Base-by-base conservation (phyloP, 2,329 filamentous ascomycete species). In the Ophiocordyceps camponoti-saundersi region DNA sequence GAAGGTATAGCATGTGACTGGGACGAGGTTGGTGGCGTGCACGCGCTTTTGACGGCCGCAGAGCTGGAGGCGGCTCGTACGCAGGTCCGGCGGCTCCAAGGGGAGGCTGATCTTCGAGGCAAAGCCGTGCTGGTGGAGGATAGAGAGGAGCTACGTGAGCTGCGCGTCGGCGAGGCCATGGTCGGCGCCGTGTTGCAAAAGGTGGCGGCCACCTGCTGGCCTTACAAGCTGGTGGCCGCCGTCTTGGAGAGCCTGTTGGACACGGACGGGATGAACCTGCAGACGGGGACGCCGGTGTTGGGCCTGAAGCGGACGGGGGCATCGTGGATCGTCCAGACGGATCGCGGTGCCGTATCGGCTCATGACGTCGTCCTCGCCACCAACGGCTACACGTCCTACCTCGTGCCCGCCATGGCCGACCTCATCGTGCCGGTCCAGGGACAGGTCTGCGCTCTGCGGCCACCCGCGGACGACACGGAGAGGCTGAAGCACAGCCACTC, bases 141-240 rank as follows among this genome's bases (percentile, higher is more conserved):
- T 12, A 55, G 56, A 29, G 45, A 21, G 16, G 60, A 62, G 48
- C 63, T 85, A 4, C 64, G 62, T 26, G 63, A 63, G 32, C 68
- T 84, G 22, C 67, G 78, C 3, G 62, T 82, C 1, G 70, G 73
- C 0, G 60, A 61, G 8, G 80, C 78, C 36, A 10, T 20, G 7
- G 57, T 71, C 8, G 85, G 80, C 2, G 82, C 79, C 6, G 70
- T 87, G 3, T 65, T 81, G 16, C 81, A 81, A 50, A 65, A 67
- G 40, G 65, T 75, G 41, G 84, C 85, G 0, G 83, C 79, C 0
- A 78, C 77, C 53, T 59, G 86, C 43, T 89, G 83, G 83, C 87
- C 87, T 0, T 94, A 93, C 62, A 93, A 92, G 63, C 73, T 93
- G 18, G 79, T 94, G 2, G 68, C 78, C 1, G 82, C 79, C 62